These are phyloP conservation scores for Thermomucor indicae-seudaticae DNA, from an alignment of 371 early-diverging fungal species.

Conservation along the genomic window DNA sequence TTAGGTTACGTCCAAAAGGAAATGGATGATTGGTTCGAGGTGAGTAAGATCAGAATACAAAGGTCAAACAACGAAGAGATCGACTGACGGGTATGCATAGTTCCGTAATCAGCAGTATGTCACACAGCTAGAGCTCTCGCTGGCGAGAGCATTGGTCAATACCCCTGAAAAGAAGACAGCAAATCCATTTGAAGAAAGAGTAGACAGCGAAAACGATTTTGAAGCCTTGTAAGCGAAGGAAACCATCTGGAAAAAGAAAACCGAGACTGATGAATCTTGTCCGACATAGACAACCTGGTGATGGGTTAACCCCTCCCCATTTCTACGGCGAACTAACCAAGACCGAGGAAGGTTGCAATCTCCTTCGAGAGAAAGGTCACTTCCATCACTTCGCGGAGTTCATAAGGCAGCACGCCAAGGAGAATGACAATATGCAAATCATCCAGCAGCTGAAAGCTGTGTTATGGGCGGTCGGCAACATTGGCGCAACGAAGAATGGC, in stretches of 20 bases:
- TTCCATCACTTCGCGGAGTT: slow-evolving; percentile 59
- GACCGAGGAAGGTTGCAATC: slow-evolving; percentile 72
- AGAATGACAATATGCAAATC: slow-evolving; percentile 28
- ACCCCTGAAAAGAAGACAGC: slow-evolving; percentile 36
- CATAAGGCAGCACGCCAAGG: slow-evolving; percentile 54
- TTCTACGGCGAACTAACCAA: slow-evolving; percentile 82
- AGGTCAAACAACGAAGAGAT: too few relatives aligned
- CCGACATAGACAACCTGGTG: slow-evolving; percentile 38
- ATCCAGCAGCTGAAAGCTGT: slow-evolving; percentile 70
- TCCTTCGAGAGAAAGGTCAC: slow-evolving; percentile 65
- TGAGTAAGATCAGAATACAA: too few relatives aligned
- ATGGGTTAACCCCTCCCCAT: slow-evolving; percentile 65
- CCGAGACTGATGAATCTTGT: background rate
- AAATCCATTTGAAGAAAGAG: slow-evolving; percentile 47
- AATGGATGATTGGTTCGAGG: slow-evolving; percentile 84
- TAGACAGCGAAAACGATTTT: slow-evolving; percentile 45
- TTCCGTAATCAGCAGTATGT: slow-evolving; percentile 77
- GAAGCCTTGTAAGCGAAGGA: slow-evolving; percentile 30
- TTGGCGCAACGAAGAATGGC: slow-evolving; percentile 71
- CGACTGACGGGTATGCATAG: too few relatives aligned
- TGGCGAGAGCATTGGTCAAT: slow-evolving; percentile 59
- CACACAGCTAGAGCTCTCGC: slow-evolving; percentile 69
- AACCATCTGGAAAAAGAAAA: background rate
- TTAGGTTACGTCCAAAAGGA: slow-evolving; percentile 73
- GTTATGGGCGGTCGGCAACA: slow-evolving; percentile 81